Evolutionary conservation across 2,329 filamentous ascomycete species (phyloP).

Genomic region (Botrytis cinerea): DNA sequence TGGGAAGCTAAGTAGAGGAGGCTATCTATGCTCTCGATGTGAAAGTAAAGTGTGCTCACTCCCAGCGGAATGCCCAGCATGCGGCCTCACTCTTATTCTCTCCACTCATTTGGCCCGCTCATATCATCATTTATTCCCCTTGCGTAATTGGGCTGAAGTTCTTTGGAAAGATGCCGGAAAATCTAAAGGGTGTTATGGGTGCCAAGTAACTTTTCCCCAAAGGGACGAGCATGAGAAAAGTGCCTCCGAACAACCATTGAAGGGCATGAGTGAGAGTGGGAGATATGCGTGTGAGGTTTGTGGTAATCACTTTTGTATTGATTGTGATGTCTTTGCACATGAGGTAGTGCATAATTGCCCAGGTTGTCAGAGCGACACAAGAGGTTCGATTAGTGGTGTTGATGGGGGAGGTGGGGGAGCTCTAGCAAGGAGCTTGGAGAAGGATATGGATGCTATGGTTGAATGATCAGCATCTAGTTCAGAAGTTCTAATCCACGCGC

Average conservation of each 20-base stretch:
- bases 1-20: conserved; percentile 76
- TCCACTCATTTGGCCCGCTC: conserved; percentile 92
- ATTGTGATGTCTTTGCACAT: conserved; percentile 94
- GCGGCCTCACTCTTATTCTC: conserved; percentile 87
- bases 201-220: conserved; percentile 52
- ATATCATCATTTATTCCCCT: conserved; percentile 88
- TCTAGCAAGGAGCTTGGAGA: background rate
- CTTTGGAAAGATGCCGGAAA: conserved; percentile 71
- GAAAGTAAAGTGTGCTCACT: conserved; percentile 84
- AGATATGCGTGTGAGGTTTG: conserved; percentile 91
- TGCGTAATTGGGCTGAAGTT: conserved; percentile 89
- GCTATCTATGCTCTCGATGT: conserved; percentile 90
- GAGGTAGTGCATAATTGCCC: conserved; percentile 96
- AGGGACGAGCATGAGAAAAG: conserved; percentile 39
- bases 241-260: conserved; percentile 39
- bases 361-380: conserved; percentile 59
- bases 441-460: conserved; percentile 18
- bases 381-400: conserved; percentile 20
- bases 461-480: background rate
- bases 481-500: background rate
- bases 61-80: conserved; percentile 87
- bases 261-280: conserved; percentile 79
- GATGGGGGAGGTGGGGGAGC: background rate
- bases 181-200: conserved; percentile 70
- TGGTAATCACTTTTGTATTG: conserved; percentile 90